These are phyloP conservation scores for Cladosporium sp. DNA, from an alignment of 2,329 filamentous ascomycete genomes.

Conservation along the genomic window DNA sequence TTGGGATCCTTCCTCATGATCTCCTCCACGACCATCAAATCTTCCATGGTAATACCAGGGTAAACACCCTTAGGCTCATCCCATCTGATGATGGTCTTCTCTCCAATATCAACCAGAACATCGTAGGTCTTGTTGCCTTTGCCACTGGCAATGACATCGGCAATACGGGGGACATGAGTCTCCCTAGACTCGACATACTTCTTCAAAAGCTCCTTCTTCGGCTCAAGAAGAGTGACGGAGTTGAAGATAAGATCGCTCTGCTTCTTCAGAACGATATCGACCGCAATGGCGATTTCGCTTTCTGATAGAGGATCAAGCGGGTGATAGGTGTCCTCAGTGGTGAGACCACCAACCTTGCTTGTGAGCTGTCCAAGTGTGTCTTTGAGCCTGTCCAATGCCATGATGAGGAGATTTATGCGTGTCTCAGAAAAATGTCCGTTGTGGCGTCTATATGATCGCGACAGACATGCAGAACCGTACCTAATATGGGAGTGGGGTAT, in stretches of 20 bases:
- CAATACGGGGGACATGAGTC: conserved; percentile 58
- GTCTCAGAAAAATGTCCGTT: background rate
- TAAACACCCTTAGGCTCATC: conserved; percentile 72
- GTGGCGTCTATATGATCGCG: background rate
- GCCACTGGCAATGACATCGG: conserved; percentile 78
- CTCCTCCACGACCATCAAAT: conserved; percentile 75
- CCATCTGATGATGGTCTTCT: conserved; percentile 69
- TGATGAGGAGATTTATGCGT: background rate
- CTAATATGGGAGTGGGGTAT: conserved; percentile 5
- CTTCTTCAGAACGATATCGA: conserved; percentile 66
- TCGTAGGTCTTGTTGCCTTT: conserved; percentile 76
- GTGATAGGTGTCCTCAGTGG: conserved; percentile 49
- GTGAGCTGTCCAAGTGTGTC: conserved; percentile 9
- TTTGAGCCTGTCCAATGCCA: conserved; percentile 6
- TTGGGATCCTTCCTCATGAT: conserved; percentile 74
- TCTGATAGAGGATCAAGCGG: conserved; percentile 74
- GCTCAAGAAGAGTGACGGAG: conserved; percentile 78
- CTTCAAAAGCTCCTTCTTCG: conserved; percentile 78
- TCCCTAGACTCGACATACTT: conserved; percentile 70
- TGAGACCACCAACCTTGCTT: background rate
- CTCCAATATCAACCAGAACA: conserved; percentile 70
- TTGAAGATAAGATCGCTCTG: conserved; percentile 77
- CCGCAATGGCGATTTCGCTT: conserved; percentile 69
- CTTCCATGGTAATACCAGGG: conserved; percentile 86
- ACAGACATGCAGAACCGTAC: background rate